Base-by-base conservation (phyloP, 2,329 filamentous ascomycete species). In the Pyrenochaeta sp. region DNA sequence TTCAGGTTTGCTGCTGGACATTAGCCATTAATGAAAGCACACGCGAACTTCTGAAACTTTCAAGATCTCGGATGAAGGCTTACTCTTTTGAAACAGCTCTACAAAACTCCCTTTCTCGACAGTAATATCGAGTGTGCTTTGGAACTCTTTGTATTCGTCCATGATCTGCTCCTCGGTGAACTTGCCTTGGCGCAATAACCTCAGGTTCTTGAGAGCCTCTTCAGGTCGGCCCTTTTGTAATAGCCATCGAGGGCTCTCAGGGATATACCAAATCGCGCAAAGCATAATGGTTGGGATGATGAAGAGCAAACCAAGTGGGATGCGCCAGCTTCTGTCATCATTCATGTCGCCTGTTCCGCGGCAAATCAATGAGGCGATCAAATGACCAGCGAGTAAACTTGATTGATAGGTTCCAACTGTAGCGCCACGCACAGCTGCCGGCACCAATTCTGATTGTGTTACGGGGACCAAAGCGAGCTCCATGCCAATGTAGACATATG, bases 181-280 rank as follows among this genome's bases (percentile, higher is more conserved):
- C 41, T 37, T 43, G 3, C 51, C 51, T 30, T 56, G 21, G 3
- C 58, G 45, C 29, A 54, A 21, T 7, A 56, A 15, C 17, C 39
- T 17, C 29, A 54, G 12, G 32, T 14, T 39, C 9, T 18, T 21
- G 17, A 45, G n/a, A n/a, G 80, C 81, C 55, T 82, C 80, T 31
- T 80, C 71, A 30, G 78, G 66, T n/a, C 77, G 21, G 30, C 41
- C 45, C 18, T 60, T 58, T 29, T 45, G 39, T 11, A 64, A 31
- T n/a, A 61, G 51, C 61, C 61, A 64, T 2, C 58, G 51, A 7
- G 58, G 61, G 20, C 47, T 51, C 30, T 64, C 58, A 3, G 58
- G 58, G 11, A 52, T 43, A 39, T 44, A 51, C 35, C 67, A 71
- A 64, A 81, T 78, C 6, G 23, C 17, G 27, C 33, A 40, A 1